Base-by-base conservation (phyloP, 805 yeast genomes). In the Isabelozyma rhagii region DNA sequence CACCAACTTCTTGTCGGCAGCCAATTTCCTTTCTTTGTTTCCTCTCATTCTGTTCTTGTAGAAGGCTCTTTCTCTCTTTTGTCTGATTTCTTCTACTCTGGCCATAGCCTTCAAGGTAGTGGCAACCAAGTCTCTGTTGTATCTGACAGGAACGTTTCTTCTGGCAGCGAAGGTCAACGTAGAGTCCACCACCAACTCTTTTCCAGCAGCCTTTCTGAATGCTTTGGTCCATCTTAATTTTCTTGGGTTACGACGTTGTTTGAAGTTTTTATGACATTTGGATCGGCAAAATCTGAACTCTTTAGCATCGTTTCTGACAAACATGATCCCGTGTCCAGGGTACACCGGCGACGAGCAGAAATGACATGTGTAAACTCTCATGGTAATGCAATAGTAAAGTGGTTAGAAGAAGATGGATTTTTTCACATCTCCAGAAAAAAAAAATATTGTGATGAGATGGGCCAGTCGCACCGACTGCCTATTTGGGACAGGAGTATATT, bases 1-100 rank as follows among this genome's bases (percentile, higher is more conserved):
- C 45, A 94, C 94, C 66, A 94, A 79, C 73, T 89, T 89, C 75
- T 84, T 84, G 74, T 94, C 99, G 50, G 87, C 78, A 48, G 84
- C 89, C 64, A 90, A 78, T 69, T 88, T 87, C 69, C 84, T 83
- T 59, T 88, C 97, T 73, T 85, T 88, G 77, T 94, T 94, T 56
- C 97, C 97, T 73, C 88, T 89, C 99, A 94, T 94, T 84, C 99
- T 88, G 78, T 92, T 91, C 90, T 92, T 93, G 79, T 89, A 94
- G 91, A 94, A 94, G 13, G 98, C 97, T 67, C 96, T 82, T 74
- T 94, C 99, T 78, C 99, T 87, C 80, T 85, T 91, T 69, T 82
- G 86, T 79, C 99, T 85, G 70, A 94, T 94, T 75, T 90, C 96
- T 71, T 94, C 97, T 54, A 94, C 87, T 76, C 97, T 85, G 49